Conservation (phyloP, 2,329 filamentous ascomycete genomes). For the Mycosphaerella sp. region DNA sequence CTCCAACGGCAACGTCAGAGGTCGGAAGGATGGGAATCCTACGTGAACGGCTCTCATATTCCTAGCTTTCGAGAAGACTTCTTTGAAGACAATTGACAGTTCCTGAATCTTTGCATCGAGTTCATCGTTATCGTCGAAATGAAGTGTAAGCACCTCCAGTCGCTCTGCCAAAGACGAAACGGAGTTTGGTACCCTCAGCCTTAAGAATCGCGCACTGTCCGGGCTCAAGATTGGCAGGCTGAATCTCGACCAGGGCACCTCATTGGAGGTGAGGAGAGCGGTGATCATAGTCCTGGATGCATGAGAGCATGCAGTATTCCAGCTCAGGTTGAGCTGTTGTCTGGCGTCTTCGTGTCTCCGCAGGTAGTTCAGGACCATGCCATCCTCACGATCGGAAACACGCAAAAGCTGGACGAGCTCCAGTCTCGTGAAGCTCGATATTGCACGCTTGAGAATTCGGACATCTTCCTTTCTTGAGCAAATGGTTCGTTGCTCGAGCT, state of each 20-base stretch:
- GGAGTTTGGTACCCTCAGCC: slow-evolving; percentile 42
- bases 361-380: slow-evolving; percentile 48
- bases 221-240: slow-evolving; percentile 59
- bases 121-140: slow-evolving; percentile 55
- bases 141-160: slow-evolving; percentile 58
- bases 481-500: slow-evolving; percentile 48
- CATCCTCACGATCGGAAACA: slow-evolving; percentile 55
- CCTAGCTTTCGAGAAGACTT: slow-evolving; percentile 53
- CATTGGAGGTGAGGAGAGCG: slow-evolving; percentile 52
- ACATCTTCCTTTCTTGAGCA: slow-evolving; percentile 48
- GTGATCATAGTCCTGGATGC: slow-evolving; percentile 54
- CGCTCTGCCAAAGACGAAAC: slow-evolving; percentile 49
- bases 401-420: slow-evolving; percentile 61
- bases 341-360: slow-evolving; percentile 37
- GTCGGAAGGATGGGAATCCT: slow-evolving; percentile 54
- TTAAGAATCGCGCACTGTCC: slow-evolving; percentile 50
- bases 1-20: slow-evolving; percentile 53
- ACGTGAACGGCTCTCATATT: slow-evolving; percentile 60
- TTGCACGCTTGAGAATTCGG: slow-evolving; percentile 48
- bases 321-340: slow-evolving; percentile 49
- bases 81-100: slow-evolving; percentile 52
- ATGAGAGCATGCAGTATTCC: slow-evolving; percentile 58
- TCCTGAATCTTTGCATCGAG: slow-evolving; percentile 53
- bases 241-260: slow-evolving; percentile 52
- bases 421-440: slow-evolving; percentile 53